Conservation (phyloP, 805 yeast genomes). For the Lachancea lanzarotensis region DNA sequence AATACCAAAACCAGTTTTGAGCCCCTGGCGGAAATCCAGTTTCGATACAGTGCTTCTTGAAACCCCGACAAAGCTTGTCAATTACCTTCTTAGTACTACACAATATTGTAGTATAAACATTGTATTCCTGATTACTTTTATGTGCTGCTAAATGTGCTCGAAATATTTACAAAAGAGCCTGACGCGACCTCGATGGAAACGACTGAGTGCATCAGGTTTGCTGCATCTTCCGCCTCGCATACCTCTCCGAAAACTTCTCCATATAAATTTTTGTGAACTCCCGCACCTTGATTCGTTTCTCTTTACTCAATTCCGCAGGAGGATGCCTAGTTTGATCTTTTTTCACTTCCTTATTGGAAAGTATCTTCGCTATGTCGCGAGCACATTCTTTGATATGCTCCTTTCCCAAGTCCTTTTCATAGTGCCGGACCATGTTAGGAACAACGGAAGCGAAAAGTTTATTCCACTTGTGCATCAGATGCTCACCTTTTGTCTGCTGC, state of each 20-base stretch:
- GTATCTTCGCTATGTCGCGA: constrained; percentile 60
- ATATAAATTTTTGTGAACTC: constrained; percentile 55
- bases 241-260: constrained; percentile 54
- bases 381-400: constrained; percentile 74
- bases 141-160: not conserved
- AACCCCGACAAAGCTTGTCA: not conserved
- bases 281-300: constrained; percentile 63
- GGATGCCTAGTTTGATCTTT: constrained; percentile 34
- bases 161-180: not conserved
- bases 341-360: constrained; percentile 60
- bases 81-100: not conserved
- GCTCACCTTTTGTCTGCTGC: constrained; percentile 11
- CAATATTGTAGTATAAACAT: not conserved
- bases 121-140: not conserved
- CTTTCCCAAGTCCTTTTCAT: constrained; percentile 60
- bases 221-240: constrained; percentile 22
- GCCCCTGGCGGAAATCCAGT: no score
- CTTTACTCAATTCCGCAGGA: constrained; percentile 53
- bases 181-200: not conserved
- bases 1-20: not conserved
- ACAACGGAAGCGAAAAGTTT: constrained; percentile 60
- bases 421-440: constrained; percentile 69
- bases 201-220: not conserved
- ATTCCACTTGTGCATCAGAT: constrained; percentile 33
- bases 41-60: not conserved